Percentiles rank a stretch among this genome's conserved stretches.
Evolutionary conservation across 169 alveolate species (phyloP).

Genomic region (Cryptosporidium sp.): DNA sequence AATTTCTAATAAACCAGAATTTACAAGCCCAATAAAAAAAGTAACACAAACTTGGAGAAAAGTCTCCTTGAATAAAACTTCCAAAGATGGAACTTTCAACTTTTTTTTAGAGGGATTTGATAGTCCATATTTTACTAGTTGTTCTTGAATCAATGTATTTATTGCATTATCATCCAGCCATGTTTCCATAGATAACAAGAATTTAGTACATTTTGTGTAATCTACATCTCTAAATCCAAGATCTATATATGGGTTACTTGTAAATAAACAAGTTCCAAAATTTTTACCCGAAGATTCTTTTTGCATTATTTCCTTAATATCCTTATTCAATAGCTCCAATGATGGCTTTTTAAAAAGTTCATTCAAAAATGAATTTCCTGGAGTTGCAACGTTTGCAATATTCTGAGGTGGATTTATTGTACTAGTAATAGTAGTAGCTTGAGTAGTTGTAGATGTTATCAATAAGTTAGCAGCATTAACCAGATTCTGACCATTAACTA

Average conservation of each 20-base stretch:
- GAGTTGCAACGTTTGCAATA: neutral
- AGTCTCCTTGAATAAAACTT: conserved; percentile 31
- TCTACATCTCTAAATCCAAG: conserved; percentile 55
- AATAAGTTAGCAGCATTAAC: neutral
- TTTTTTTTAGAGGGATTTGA: conserved; percentile 31
- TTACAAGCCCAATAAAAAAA: conserved; percentile 27
- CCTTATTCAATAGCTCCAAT: conserved; percentile 24
- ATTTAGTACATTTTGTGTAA: conserved; percentile 8
- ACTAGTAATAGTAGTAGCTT: neutral
- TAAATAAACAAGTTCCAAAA: conserved; percentile 13
- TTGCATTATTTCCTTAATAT: conserved; percentile 34
- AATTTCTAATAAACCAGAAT: neutral
- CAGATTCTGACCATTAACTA: neutral
- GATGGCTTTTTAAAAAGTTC: conserved; percentile 16
- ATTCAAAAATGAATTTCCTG: neutral
- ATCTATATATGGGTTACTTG: conserved; percentile 28
- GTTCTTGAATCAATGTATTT: neutral
- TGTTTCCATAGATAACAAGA: conserved; percentile 14
- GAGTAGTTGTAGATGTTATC: neutral
- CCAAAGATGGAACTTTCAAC: conserved; percentile 23
- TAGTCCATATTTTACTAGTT: neutral
- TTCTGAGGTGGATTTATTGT: neutral
- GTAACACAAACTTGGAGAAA: conserved; percentile 33
- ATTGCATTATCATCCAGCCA: conserved; percentile 13
- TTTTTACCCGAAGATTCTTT: conserved; percentile 9